These are phyloP conservation scores for Cinnamomum micranthum DNA, from an alignment of 164 flowering plant species.

Conservation along the genomic window DNA sequence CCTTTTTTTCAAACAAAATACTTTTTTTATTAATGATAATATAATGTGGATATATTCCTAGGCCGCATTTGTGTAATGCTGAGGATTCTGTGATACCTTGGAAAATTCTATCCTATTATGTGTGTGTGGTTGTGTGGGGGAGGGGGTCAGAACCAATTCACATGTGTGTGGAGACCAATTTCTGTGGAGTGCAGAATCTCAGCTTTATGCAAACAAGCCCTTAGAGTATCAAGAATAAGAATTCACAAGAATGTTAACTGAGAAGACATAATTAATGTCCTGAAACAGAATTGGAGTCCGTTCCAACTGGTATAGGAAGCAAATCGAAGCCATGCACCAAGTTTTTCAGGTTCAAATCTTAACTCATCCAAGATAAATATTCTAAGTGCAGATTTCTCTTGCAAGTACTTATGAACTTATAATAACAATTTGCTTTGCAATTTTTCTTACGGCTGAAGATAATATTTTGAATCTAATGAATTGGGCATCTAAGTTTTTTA, in stretches of 20 bases:
- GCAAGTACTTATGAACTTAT: slow-evolving; percentile 16
- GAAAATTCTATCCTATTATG: neutral
- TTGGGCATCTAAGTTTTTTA: slow-evolving; percentile 54
- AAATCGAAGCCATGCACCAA: slow-evolving; percentile 99
- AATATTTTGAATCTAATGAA: slow-evolving; percentile 46
- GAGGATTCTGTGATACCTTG: neutral
- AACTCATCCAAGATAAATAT: slow-evolving; percentile 49
- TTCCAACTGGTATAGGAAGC: slow-evolving; percentile 97
- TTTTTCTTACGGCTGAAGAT: slow-evolving; percentile 15
- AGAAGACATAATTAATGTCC: slow-evolving; percentile 63
- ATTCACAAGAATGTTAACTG: slow-evolving; percentile 46
- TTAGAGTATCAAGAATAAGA: slow-evolving; percentile 18
- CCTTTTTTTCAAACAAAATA: too few relatives aligned
- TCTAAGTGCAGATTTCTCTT: slow-evolving; percentile 27
- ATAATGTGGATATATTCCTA: neutral
- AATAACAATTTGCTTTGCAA: slow-evolving; percentile 15
- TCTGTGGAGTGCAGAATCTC: neutral
- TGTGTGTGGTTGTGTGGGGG: too few relatives aligned
- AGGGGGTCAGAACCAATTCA: neutral
- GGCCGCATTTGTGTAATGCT: neutral
- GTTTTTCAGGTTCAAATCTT: slow-evolving; percentile 99
- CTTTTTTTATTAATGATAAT: too few relatives aligned
- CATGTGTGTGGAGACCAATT: neutral
- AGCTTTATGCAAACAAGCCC: slow-evolving; percentile 3
- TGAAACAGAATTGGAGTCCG: slow-evolving; percentile 91